Base-by-base conservation (phyloP, 345 rosid genomes). In the Eucalyptus sp. region DNA sequence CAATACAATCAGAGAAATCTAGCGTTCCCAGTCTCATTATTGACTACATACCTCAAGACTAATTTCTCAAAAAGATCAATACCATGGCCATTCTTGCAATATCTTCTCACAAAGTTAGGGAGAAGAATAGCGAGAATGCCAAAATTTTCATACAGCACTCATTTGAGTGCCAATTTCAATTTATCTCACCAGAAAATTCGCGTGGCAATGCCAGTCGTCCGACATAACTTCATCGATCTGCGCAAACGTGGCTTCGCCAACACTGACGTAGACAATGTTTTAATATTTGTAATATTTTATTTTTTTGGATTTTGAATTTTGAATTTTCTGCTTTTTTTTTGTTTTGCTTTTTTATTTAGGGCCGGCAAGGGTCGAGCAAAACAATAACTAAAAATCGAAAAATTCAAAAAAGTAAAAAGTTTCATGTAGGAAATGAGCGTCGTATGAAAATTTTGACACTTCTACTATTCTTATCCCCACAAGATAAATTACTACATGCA, bases 381-480 rank as follows among this genome's bases (percentile, higher is more conserved):
- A 52, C 2, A 52, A 52, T 5, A 49, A 0, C 18, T 17, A 52
- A 18, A 52, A 52, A 18, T 4, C 0, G 22, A 51, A 51, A 51
- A 51, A 51, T 50, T 50, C 54, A 16, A 17, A 51, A 51, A 51
- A 49, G 6, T 7, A 44, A 49, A 51, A 51, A 51, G 3, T 15
- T 51, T 1, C 22, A 51, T 51, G 1, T 17, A 52, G 2, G 46
- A 44, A 44, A 0, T 18, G 1, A 1, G 0, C 0, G 0, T 0
- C 2, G 0, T 52, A 52, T 0, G 0, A 52, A 52, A 52, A 52
- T 52, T 52, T 52, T 52, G 2, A 2, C 10, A 18, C 58, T 9
- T 0, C 4, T 7, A 52, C 2, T 18, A 4, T 52, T 18, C 58
- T 18, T 18, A 52, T 4, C 24, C 24, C 24, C 4, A 18, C 58